A percentile compares a stretch with the other conserved stretches of the same genome.
Conservation (phyloP, 257 asterid species). For the Solanum phureja region DNA sequence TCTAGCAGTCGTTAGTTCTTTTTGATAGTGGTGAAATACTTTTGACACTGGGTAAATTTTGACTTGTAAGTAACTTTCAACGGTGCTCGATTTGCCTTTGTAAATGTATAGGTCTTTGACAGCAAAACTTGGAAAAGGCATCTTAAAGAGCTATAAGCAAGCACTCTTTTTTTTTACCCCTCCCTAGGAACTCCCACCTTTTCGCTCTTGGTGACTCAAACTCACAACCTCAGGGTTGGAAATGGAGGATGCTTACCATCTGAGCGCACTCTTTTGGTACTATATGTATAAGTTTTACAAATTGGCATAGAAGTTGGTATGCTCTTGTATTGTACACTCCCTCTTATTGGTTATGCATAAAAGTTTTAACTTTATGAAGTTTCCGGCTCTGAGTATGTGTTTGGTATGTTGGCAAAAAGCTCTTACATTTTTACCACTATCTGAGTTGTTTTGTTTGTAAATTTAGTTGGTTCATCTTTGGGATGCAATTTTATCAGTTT, state of each 20-base stretch:
- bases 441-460: neutral
- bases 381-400: neutral
- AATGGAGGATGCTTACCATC: neutral
- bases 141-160: neutral
- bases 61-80: neutral
- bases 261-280: neutral
- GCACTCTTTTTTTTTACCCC: neutral
- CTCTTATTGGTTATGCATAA: neutral
- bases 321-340: neutral
- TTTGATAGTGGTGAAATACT: neutral
- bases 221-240: neutral
- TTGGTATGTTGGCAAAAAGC: neutral
- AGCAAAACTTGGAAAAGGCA: neutral
- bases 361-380: neutral
- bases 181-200: neutral
- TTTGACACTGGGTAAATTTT: neutral
- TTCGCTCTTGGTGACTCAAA: neutral
- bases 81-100: neutral
- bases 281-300: neutral
- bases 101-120: neutral
- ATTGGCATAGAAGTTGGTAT: neutral
- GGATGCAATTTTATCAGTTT: neutral
- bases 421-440: neutral
- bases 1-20: neutral
- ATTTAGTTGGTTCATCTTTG: neutral